phyloP scores from a whole-genome alignment of 2,329 filamentous ascomycete genomes.

The Penicillium sp. region DNA sequence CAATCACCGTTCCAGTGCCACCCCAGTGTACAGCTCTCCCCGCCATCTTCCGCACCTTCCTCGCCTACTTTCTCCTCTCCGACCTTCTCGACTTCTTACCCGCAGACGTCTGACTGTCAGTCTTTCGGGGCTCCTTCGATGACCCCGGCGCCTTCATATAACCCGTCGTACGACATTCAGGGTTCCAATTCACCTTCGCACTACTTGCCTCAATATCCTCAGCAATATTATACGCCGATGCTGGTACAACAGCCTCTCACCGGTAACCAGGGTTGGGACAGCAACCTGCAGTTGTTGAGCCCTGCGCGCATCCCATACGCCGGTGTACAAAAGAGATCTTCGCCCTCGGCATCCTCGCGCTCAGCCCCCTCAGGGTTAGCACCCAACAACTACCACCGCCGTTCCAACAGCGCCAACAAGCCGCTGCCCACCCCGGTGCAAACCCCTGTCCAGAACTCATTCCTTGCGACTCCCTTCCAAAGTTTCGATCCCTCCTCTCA shows the following conservation, averaged over 20 bases:
- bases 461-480: conserved; percentile 49
- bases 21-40: conserved; percentile 35
- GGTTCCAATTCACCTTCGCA: conserved; percentile 35
- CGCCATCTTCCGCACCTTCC: conserved; percentile 39
- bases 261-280: conserved; percentile 38
- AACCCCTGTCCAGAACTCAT: conserved; percentile 54
- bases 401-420: conserved; percentile 47
- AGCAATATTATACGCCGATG: conserved; percentile 39
- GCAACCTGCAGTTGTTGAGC: conserved; percentile 39
- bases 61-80: conserved; percentile 34
- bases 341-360: conserved; percentile 47
- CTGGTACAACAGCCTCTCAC: conserved; percentile 41
- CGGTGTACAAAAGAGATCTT: conserved; percentile 40
- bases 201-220: conserved; percentile 32
- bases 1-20: conserved; percentile 39
- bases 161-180: conserved; percentile 38
- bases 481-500: conserved; percentile 46
- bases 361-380: conserved; percentile 35
- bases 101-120: conserved; percentile 30
- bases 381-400: conserved; percentile 38
- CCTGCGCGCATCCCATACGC: conserved; percentile 36
- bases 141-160: conserved; percentile 42
- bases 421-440: conserved; percentile 57
- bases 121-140: conserved; percentile 42
- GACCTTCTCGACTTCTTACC: conserved; percentile 30